These are phyloP conservation scores for Neurospora pannonica DNA, from an alignment of 495 filamentous ascomycete species.

Conservation along the genomic window DNA sequence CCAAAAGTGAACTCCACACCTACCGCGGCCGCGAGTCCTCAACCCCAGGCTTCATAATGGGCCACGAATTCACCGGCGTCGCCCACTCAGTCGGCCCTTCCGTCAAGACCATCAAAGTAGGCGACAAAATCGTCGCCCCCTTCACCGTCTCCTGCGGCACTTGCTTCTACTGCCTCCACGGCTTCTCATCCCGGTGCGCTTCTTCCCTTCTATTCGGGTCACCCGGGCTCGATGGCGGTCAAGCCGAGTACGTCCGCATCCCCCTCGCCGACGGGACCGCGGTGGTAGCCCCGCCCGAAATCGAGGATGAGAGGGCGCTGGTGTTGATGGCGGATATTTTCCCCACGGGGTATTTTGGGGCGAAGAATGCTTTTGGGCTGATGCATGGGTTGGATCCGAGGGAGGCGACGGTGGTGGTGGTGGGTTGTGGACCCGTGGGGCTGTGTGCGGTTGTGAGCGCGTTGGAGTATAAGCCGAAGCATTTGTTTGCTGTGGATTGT, in stretches of 20 bases:
- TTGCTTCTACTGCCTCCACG: constrained; percentile 86
- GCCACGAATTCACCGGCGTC: constrained; percentile 75
- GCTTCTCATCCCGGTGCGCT: constrained; percentile 76
- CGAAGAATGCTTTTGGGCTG: constrained; percentile 68
- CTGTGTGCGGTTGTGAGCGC: constrained; percentile 82
- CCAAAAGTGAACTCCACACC: constrained; percentile 71
- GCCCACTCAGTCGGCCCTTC: constrained; percentile 57
- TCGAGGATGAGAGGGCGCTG: constrained; percentile 60
- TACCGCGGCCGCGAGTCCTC: constrained; percentile 73
- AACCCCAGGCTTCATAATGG: constrained; percentile 42
- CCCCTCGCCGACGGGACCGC: constrained; percentile 79
- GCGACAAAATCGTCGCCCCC: constrained; percentile 71
- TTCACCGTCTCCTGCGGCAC: constrained; percentile 80
- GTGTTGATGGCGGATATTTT: constrained; percentile 89
- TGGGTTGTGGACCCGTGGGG: constrained; percentile 86
- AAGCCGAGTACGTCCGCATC: constrained; percentile 85
- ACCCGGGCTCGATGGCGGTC: constrained; percentile 66
- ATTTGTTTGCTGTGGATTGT: constrained; percentile 79
- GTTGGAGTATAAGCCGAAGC: constrained; percentile 67
- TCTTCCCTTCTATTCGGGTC: constrained; percentile 68
- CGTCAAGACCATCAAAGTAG: constrained; percentile 61
- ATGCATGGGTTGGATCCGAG: constrained; percentile 43
- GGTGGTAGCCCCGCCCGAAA: constrained; percentile 63
- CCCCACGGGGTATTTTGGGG: constrained; percentile 84
- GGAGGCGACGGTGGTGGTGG: constrained; percentile 57